Percentiles rank a stretch among this genome's conserved stretches.
Evolutionary conservation across 192 early-diverging fungal genomes (phyloP).

Genomic region (Umbelopsis ramanniana): DNA sequence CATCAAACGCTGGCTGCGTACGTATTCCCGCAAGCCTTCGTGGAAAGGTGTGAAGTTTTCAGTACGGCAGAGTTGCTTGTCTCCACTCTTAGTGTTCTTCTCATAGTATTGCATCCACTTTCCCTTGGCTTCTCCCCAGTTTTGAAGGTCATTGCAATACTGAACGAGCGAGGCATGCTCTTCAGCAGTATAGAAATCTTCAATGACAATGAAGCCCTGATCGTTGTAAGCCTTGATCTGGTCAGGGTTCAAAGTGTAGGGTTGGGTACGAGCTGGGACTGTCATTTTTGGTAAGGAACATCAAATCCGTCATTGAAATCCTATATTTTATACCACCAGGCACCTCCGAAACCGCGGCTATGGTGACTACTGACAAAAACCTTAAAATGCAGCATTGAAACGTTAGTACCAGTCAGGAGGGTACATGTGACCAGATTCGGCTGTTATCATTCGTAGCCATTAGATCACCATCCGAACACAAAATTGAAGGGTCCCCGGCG

Average conservation of each 20-base stretch:
- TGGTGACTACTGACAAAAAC: background rate
- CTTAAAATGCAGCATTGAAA: background rate
- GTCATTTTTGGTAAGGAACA: slow-evolving; percentile 8
- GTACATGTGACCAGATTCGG: slow-evolving; percentile 10
- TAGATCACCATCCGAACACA: background rate
- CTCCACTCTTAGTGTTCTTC: slow-evolving; percentile 45
- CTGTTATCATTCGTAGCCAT: slow-evolving; percentile 5
- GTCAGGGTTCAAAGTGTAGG: slow-evolving; percentile 49
- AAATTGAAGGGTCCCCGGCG: background rate
- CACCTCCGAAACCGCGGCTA: slow-evolving; percentile 13
- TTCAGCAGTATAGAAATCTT: slow-evolving; percentile 55
- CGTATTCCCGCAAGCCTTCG: slow-evolving; percentile 45
- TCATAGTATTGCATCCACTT: slow-evolving; percentile 76
- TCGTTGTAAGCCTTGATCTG: slow-evolving; percentile 52
- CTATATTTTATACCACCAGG: background rate
- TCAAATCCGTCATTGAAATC: background rate
- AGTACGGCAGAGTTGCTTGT: slow-evolving; percentile 61
- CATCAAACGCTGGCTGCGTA: slow-evolving; percentile 52
- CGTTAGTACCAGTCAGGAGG: background rate
- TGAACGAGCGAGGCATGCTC: slow-evolving; percentile 50
- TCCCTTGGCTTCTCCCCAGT: slow-evolving; percentile 54
- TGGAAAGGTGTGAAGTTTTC: slow-evolving; percentile 66
- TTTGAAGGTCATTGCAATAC: slow-evolving; percentile 49
- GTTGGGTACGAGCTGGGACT: slow-evolving; percentile 22
- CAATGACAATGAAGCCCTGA: slow-evolving; percentile 60